Evolutionary conservation across 1,139 yeast species (phyloP), one percentile per base, ranked within the genome.

Genomic region (Suhomyces choctaworum): DNA sequence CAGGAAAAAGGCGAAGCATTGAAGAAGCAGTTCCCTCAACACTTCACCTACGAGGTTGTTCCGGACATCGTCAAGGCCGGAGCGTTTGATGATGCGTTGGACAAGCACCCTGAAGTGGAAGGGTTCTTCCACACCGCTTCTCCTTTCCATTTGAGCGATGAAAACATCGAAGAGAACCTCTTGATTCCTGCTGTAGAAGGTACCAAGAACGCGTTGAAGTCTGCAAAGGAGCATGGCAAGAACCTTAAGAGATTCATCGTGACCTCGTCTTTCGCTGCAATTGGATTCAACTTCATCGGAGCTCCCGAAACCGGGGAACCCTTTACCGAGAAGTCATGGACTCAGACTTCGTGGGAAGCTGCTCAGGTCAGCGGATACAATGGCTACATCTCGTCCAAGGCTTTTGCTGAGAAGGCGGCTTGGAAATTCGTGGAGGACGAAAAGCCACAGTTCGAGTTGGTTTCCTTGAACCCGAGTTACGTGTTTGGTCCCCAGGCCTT

Each of bases 1-100:
- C 40, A 44, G 1, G 54, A 48, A 11, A 62, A 64, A 34, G 72
- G 70, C 19, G 63, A 57, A 5, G 45, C 48, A 16, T 50, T 67
- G 27, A 47, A 49, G 25, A 40, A 35, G 20, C 41, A 45, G 22
- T 43, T 54, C 12, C 45, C 46, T 11, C 16, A 7, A 2, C 21
- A 15, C 9, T 28, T 28, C 16, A 22, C 26, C 20, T 25, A 25
- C 9, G 31, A 28, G 16, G 19, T 28, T 3, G 20, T 28, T 7
- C 31, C 25, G 6, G 31, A 22, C n/a, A 22, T 28, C 7, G 9
- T 16, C 45, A 48, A 8, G 2, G 44, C 51, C 22, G 31, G 31
- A 2, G 31, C 31, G 7, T 28, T 13, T 7, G 31, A 28, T 10
- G 12, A 16, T 4, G 13, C 16, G 7, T 28, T 28, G 5, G 16